A percentile compares a stretch with the other conserved stretches of the same genome.
These are phyloP conservation scores for Gaultheria prostrata DNA, from an alignment of 148 eudicot species.

Conservation along the genomic window DNA sequence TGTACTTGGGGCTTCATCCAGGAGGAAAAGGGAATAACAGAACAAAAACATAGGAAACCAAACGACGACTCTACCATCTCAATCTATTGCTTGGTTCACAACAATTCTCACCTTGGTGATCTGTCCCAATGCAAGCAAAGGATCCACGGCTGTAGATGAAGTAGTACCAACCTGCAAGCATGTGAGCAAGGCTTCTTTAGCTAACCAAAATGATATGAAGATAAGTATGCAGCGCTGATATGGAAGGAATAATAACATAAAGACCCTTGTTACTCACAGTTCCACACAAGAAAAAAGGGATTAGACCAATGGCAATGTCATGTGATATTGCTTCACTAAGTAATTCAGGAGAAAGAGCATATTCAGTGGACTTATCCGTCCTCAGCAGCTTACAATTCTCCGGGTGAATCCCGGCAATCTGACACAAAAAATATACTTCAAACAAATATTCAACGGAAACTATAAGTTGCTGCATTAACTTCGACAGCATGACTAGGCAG, in stretches of 20 bases:
- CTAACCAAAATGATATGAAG: neutral
- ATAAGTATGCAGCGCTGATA: neutral
- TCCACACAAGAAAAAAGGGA: constrained; percentile 79
- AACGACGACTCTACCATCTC: neutral
- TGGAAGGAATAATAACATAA: neutral
- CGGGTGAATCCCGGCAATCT: constrained; percentile 88
- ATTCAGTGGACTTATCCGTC: constrained; percentile 59
- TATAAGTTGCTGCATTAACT: neutral
- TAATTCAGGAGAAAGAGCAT: constrained; percentile 74
- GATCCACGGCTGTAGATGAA: constrained; percentile 95
- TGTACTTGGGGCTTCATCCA: neutral
- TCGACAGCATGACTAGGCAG: neutral
- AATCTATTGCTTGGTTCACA: neutral
- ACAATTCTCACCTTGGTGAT: constrained; percentile 58
- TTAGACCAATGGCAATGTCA: constrained; percentile 70
- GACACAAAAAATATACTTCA: constrained; percentile 22
- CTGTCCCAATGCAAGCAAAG: constrained; percentile 68
- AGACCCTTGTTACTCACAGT: constrained; percentile 54
- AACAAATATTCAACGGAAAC: neutral
- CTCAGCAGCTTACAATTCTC: constrained; percentile 71
- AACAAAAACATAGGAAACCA: neutral
- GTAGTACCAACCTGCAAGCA: constrained; percentile 82
- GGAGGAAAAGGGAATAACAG: neutral
- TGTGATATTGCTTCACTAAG: constrained; percentile 52
- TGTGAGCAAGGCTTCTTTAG: constrained; percentile 2